Conservation (phyloP, 495 filamentous ascomycete species). For the Penicillium alfredii region DNA sequence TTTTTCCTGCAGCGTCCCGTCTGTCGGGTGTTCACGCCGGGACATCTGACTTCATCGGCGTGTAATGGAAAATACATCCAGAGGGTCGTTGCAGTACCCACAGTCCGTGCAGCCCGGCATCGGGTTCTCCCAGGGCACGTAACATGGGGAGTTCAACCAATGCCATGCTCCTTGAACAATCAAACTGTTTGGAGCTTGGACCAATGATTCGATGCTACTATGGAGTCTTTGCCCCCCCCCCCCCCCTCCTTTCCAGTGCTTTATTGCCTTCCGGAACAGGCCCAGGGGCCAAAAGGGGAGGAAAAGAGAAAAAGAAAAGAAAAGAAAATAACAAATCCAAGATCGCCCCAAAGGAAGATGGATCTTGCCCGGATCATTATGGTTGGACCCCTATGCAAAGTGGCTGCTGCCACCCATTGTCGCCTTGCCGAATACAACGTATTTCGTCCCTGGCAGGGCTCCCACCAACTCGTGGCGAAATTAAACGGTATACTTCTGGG, state of each 20-base stretch:
- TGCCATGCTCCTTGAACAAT: slow-evolving; percentile 28
- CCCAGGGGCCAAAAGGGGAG: slow-evolving; percentile 8
- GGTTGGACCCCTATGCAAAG: slow-evolving; percentile 29
- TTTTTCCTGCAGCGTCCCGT: slow-evolving; percentile 37
- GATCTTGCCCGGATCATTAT: slow-evolving; percentile 8
- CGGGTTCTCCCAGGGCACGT: slow-evolving; percentile 26
- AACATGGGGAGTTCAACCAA: slow-evolving; percentile 31
- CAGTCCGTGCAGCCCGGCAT: slow-evolving; percentile 24
- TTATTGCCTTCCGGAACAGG: slow-evolving; percentile 5
- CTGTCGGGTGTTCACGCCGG: slow-evolving; percentile 34
- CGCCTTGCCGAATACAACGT: slow-evolving; percentile 24
- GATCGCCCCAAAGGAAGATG: not conserved
- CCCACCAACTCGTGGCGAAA: slow-evolving; percentile 34
- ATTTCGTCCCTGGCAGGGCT: slow-evolving; percentile 32
- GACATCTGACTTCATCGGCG: slow-evolving; percentile 33
- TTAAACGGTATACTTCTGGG: slow-evolving; percentile 5
- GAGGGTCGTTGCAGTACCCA: slow-evolving; percentile 12
- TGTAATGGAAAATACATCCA: slow-evolving; percentile 27
- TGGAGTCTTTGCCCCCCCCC: slow-evolving; percentile 16
- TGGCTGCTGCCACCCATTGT: slow-evolving; percentile 25
- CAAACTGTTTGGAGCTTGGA: slow-evolving; percentile 21
- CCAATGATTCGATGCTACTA: slow-evolving; percentile 27
- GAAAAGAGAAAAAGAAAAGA: slow-evolving; percentile 5
- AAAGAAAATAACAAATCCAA: slow-evolving; percentile 2
- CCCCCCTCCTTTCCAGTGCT: slow-evolving; percentile 2